Base-by-base conservation (phyloP, 1,139 yeast genomes). In the Nakaseomyces uthaithaninus region DNA sequence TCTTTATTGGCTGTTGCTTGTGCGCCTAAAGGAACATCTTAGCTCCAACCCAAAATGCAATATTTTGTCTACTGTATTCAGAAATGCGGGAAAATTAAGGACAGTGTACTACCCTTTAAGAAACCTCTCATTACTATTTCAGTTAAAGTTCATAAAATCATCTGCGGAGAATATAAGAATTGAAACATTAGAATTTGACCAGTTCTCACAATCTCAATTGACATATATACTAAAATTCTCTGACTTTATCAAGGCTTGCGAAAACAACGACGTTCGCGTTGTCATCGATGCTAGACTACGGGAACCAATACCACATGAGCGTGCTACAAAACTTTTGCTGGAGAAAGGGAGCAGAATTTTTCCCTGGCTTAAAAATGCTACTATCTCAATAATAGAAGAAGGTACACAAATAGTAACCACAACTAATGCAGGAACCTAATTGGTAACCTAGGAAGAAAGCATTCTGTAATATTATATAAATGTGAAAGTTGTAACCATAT, bases 321-420 rank as follows among this genome's bases (percentile, higher is more conserved):
- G 35, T 7, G 35, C 17, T n/a, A 12, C 25, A n/a, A 31, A 31
- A 31, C 25, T 19, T 20, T 7, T 31, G 11, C 24, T 12, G 17
- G 35, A 31, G 18, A 31, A 31, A 11, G 35, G 35, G 9, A 20
- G 35, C 25, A 31, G 35, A 17, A 31, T 31, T 16, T 31, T 31
- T n/a, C 35, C 35, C 3, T 31, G 35, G 35, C 35, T 31, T 3
- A 31, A 31, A n/a, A 31, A 4, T 9, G 14, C 18, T 7, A 26
- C 25, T 11, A 35, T 23, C 20, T 24, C 8, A 22, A 16, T 18
- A 31, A 31, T 31, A 9, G 11, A 31, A 31, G 5, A n/a, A 9
- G 19, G 19, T 15, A n/a, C 17, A 11, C 2, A n/a, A 3, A 8
- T 8, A 10, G 24, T 18, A 18, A 14, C 7, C 18, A 28, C 16